Conservation (phyloP, 140 eudicot genomes). For the Bidens hawaiensis region DNA sequence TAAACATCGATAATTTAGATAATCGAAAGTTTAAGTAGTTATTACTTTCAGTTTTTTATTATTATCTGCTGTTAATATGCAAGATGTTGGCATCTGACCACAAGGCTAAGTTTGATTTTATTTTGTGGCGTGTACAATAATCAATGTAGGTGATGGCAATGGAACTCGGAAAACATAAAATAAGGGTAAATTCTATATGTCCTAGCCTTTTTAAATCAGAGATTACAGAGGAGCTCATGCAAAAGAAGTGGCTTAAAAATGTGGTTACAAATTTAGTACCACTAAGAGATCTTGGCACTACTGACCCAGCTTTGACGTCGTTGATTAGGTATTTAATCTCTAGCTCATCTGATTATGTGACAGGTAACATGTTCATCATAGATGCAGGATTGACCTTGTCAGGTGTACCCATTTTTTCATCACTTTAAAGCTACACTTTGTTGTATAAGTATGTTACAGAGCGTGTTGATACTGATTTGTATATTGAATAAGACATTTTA, state of each 20-base stretch:
- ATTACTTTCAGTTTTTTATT: too few species aligned
- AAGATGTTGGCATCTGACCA: neutral
- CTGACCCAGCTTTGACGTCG: slow-evolving; percentile 29
- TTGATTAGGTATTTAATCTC: slow-evolving; percentile 24
- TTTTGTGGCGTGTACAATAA: neutral
- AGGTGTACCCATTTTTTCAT: slow-evolving; percentile 16
- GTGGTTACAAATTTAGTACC: slow-evolving; percentile 7
- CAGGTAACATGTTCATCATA: slow-evolving; percentile 21
- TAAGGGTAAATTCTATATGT: slow-evolving; percentile 29
- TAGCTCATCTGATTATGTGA: slow-evolving; percentile 11
- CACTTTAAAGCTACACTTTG: slow-evolving; percentile 4
- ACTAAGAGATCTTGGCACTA: slow-evolving; percentile 2
- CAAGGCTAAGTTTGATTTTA: neutral
- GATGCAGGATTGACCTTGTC: slow-evolving; percentile 2
- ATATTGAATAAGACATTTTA: neutral
- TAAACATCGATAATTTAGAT: too few species aligned
- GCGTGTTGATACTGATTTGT: too few species aligned
- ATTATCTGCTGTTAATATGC: neutral
- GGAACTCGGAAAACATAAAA: slow-evolving; percentile 24
- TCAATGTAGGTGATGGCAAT: slow-evolving; percentile 29
- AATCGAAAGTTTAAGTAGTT: too few species aligned
- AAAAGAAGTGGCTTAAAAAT: slow-evolving; percentile 12
- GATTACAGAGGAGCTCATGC: slow-evolving; percentile 9
- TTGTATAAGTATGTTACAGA: neutral
- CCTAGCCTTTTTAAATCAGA: slow-evolving; percentile 29